These are phyloP conservation scores for Lophium mytilinum DNA, from an alignment of 495 filamentous ascomycete species.

Conservation along the genomic window DNA sequence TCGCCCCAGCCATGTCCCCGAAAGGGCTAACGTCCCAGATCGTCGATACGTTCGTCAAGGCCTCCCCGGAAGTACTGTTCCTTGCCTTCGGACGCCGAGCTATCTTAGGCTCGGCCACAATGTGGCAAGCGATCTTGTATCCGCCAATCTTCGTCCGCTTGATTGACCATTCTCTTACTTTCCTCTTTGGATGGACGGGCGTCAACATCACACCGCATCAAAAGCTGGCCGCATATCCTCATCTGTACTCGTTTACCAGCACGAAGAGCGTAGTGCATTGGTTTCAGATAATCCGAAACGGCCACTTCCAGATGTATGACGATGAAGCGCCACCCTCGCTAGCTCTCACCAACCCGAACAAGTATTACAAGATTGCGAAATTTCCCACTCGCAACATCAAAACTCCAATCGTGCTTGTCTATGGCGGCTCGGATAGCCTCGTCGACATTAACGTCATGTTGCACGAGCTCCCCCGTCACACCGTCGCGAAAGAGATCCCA, in stretches of 20 bases:
- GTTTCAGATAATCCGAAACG: constrained; percentile 97
- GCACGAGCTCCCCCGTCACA: constrained; percentile 73
- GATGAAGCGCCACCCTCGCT: constrained; percentile 73
- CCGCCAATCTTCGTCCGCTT: constrained; percentile 86
- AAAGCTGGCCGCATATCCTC: constrained; percentile 94
- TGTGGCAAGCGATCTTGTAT: constrained; percentile 95
- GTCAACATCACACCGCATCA: constrained; percentile 77
- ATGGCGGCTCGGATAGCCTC: constrained; percentile 85
- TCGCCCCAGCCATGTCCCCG: constrained; percentile 94
- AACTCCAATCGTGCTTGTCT: constrained; percentile 87
- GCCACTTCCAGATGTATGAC: constrained; percentile 95
- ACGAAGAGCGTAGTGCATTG: constrained; percentile 95
- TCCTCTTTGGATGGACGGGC: constrained; percentile 87
- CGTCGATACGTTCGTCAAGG: constrained; percentile 86
- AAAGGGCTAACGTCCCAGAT: constrained; percentile 80
- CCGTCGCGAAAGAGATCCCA: constrained; percentile 70
- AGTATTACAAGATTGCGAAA: constrained; percentile 83
- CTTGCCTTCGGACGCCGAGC: constrained; percentile 91
- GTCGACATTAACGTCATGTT: constrained; percentile 95
- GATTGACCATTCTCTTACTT: constrained; percentile 71
- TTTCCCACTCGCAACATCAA: constrained; percentile 96
- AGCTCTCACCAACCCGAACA: constrained; percentile 42
- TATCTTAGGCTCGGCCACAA: constrained; percentile 85
- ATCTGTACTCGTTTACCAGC: constrained; percentile 91
- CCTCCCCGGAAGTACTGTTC: constrained; percentile 86